Base-by-base conservation (phyloP, 345 rosid genomes). In the Ceriops tagal region DNA sequence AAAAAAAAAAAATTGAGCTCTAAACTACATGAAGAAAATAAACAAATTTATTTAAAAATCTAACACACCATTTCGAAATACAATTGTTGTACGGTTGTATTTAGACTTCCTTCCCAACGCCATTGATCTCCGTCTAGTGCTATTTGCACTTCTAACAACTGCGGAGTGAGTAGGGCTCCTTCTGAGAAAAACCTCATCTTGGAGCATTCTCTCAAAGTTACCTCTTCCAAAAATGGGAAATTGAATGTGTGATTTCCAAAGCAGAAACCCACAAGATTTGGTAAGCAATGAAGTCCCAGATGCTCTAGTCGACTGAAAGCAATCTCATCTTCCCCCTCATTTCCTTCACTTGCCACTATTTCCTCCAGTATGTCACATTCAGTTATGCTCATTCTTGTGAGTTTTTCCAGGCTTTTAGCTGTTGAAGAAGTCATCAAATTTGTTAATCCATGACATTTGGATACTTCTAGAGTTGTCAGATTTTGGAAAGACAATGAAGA, bases 371-470 rank as follows among this genome's bases (percentile, higher is more conserved):
- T 30, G 13, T 72, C 9, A 39, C 82, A 81, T 7, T 69, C 59
- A 6, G 11, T 13, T 28, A 81, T 43, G 5, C 21, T 68, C 65
- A 78, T 30, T 34, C 15, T 66, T 21, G 30, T 13, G 10, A 78
- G 80, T 8, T 58, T 31, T 58, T 47, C 53, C 6, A 73, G n/a
- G 52, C 66, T 65, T 68, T 70, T 64, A 18, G 78, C 80, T 0
- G 67, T 56, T 18, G 72, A 56, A 28, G 49, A 5, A 15, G 65
- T n/a, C 6, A 75, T 6, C 39, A 81, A 72, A 26, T 35, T 20
- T 5, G 21, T 3, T 37, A 75, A 53, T 51, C n/a, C 60, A 11
- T 72, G 15, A 20, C 84, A 78, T 9, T 52, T 16, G 1, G 30
- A 53, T 21, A 72, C 71, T 2, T 64, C 6, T 16, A 79, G 20